These are phyloP conservation scores for Macrolepiota albuminosa DNA, from an alignment of 768 basidiomycete genomes.

Conservation along the genomic window DNA sequence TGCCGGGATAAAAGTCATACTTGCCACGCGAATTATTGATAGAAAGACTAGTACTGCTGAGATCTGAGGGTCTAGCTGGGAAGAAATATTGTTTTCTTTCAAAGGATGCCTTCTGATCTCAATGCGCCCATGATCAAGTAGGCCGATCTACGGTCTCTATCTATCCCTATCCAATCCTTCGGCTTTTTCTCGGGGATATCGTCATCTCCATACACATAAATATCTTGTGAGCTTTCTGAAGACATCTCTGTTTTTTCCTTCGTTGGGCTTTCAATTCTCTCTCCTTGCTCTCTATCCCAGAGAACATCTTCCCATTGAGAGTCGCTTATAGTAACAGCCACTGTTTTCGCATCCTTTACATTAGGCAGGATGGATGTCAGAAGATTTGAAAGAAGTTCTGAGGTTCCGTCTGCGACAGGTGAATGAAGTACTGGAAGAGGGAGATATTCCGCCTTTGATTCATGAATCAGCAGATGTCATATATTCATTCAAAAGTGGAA, in stretches of 20 bases:
- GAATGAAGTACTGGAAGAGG: constrained; percentile 68
- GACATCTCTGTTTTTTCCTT: constrained; percentile 19
- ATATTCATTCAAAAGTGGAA: not conserved
- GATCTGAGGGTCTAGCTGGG: not conserved
- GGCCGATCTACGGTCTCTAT: constrained; percentile 75
- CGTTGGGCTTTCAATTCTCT: constrained; percentile 18
- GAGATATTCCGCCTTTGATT: constrained; percentile 73
- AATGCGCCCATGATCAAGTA: constrained; percentile 76
- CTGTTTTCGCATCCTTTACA: constrained; percentile 65
- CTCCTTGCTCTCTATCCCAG: constrained; percentile 69
- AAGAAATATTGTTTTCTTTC: constrained; percentile 1
- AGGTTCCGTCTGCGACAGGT: constrained; percentile 60
- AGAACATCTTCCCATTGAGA: constrained; percentile 79
- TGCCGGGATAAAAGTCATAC: no score
- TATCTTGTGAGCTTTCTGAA: constrained; percentile 37
- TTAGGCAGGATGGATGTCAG: constrained; percentile 73
- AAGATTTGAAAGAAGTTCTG: constrained; percentile 70
- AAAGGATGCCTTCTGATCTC: constrained; percentile 65
- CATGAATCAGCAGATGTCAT: not conserved
- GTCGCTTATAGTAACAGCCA: constrained; percentile 74
- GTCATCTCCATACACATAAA: constrained; percentile 61
- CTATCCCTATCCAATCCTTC: constrained; percentile 75
- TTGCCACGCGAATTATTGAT: no score
- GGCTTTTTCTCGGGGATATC: constrained; percentile 41
- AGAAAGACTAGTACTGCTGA: no score